Conservation (phyloP, 2,329 filamentous ascomycete species). For the Scedosporium minutisporum region DNA sequence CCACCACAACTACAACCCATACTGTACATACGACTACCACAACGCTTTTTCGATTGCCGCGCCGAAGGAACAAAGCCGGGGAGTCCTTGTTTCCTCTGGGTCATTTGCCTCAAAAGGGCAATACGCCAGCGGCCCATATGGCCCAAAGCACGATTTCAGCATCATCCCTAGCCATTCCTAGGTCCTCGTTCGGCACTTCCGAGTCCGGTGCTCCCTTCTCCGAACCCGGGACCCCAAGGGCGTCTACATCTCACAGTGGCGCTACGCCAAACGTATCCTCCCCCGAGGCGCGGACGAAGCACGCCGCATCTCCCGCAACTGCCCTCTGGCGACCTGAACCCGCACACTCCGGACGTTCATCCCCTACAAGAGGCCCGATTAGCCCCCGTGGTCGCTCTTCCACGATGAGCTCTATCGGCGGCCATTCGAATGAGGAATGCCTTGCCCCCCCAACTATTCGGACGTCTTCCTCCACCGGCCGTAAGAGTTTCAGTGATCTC, state of each 20-base stretch:
- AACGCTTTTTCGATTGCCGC: conserved; percentile 72
- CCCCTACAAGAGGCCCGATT: conserved; percentile 49
- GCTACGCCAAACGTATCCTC: neutral
- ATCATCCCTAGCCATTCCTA: conserved; percentile 28
- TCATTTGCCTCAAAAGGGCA: conserved; percentile 69
- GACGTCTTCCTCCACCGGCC: conserved; percentile 78
- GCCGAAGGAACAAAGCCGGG: conserved; percentile 64
- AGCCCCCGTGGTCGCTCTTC: conserved; percentile 71
- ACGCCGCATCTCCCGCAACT: conserved; percentile 34
- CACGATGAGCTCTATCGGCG: conserved; percentile 74
- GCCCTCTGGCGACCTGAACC: conserved; percentile 40
- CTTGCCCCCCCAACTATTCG: conserved; percentile 58
- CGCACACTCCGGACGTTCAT: conserved; percentile 55
- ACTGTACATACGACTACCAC: conserved; percentile 49
- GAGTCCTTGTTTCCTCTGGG: conserved; percentile 75
- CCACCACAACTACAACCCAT: conserved; percentile 53
- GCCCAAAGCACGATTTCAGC: conserved; percentile 20
- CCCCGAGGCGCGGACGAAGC: conserved; percentile 14
- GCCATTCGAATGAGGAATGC: conserved; percentile 61
- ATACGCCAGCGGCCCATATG: conserved; percentile 20
- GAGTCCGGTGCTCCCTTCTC: conserved; percentile 6
- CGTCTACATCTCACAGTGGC: conserved; percentile 23
- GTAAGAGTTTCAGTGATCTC: conserved; percentile 87
- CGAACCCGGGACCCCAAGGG: conserved; percentile 20
- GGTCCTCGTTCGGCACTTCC: neutral